Base-by-base conservation (phyloP, 2,329 filamentous ascomycete genomes). In the Hawksworthiomyces lignivorus region DNA sequence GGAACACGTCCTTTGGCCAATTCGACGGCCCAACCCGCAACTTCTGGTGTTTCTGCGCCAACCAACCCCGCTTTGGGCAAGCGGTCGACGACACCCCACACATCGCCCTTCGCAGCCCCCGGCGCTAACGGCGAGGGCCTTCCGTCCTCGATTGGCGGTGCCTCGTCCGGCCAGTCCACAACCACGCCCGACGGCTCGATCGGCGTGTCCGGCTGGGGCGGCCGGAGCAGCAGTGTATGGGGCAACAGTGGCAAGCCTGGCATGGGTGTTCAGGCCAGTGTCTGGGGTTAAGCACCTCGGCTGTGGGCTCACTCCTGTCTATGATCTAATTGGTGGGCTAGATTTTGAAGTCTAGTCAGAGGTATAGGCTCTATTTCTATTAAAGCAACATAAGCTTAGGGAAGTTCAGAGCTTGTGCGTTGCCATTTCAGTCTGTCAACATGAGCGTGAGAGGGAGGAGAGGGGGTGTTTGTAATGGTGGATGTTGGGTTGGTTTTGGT, bases 221-320 rank as follows among this genome's bases (percentile, higher is more conserved):
- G 80, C 57, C 83, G 84, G 51, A 82, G 81, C 50, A 83, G 81
- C 19, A 49, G 43, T 29, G 86, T 90, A 34, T 95, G 89, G 89
- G 85, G 87, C 46, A 82, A 81, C 56, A 84, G 87, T 45, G 81
- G 81, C 56, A 87, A 85, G 56, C 85, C 81, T 50, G 78, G 80
- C 38, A 79, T 94, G 48, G 86, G 88, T 50, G 84, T 89, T 48
- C 87, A 94, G 61, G 88, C 89, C 50, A 94, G 87, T 50, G 90
- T 96, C 53, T 97, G 89, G 89, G 89, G 89, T 54, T 96, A 81
- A 54, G 41, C 4, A 4, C 11, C 32, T 19, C 31, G 14, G n/a
- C 19, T 32, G 28, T 5, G 12, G n/a, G n/a, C n/a, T n/a, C n/a
- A n/a, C n/a, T n/a, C n/a, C n/a, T n/a, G n/a, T n/a, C n/a, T n/a